Percentiles rank a stretch among this genome's conserved stretches.
Evolutionary conservation across 176 grass and related monocot genomes (phyloP).

Genomic region (Poa pratensis): DNA sequence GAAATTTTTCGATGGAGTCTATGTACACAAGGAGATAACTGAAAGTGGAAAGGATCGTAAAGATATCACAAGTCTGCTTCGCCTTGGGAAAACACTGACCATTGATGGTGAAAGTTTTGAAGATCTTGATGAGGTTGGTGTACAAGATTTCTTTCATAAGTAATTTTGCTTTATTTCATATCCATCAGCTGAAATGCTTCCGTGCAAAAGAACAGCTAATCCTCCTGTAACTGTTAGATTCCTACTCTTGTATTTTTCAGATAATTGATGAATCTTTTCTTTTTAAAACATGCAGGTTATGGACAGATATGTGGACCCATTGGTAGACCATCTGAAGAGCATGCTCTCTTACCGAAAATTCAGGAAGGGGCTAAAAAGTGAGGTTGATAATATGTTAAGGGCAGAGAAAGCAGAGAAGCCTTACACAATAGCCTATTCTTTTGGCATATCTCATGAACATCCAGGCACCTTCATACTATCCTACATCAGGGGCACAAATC

Average conservation of each 20-base stretch:
- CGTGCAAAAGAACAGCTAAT: no score
- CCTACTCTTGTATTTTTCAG: not conserved
- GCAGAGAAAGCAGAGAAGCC: slow-evolving; percentile 82
- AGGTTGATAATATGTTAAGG: slow-evolving; percentile 74
- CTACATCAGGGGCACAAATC: slow-evolving; percentile 90
- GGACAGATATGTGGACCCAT: slow-evolving; percentile 92
- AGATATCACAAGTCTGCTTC: slow-evolving; percentile 92
- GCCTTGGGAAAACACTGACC: slow-evolving; percentile 80
- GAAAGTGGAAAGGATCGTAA: slow-evolving; percentile 85
- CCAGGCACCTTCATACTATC: slow-evolving; percentile 92
- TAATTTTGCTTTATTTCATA: not conserved
- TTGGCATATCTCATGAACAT: slow-evolving; percentile 92
- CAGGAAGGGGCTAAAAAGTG: slow-evolving; percentile 79
- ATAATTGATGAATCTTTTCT: not conserved
- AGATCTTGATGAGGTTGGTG: slow-evolving; percentile 93
- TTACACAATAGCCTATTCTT: slow-evolving; percentile 84
- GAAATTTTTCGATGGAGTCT: slow-evolving; percentile 87
- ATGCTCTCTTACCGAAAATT: slow-evolving; percentile 93
- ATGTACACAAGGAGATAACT: slow-evolving; percentile 91
- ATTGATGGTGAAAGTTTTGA: slow-evolving; percentile 91
- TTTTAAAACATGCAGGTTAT: slow-evolving; percentile 65
- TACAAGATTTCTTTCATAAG: not conserved
- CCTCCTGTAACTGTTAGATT: not conserved
- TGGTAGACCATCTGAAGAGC: slow-evolving; percentile 78
- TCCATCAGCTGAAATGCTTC: not conserved